These are phyloP conservation scores for Isoetes engelmannii DNA, from an alignment of 83 land plant species.

Conservation along the genomic window DNA sequence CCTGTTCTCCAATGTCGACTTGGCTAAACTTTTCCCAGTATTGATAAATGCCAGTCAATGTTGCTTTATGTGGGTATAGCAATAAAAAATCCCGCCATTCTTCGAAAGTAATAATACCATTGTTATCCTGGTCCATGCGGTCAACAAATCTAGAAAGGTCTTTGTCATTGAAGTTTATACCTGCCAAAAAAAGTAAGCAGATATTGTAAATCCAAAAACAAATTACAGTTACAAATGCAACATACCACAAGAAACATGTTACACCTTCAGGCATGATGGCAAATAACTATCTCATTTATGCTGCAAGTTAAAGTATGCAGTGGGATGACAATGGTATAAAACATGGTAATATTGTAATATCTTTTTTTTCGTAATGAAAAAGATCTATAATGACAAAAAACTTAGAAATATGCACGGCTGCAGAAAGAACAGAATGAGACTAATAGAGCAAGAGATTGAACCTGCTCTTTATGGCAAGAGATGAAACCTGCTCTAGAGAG, in stretches of 20 bases:
- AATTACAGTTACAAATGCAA: no score
- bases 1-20: conserved; percentile 89
- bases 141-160: conserved; percentile 76
- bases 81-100: conserved; percentile 94
- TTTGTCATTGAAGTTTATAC: conserved; percentile 63
- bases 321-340: background rate
- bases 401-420: no score
- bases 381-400: no score
- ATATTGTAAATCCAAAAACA: background rate
- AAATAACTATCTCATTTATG: no score
- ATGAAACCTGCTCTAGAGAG: conserved; percentile 59
- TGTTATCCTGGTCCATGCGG: conserved; percentile 79
- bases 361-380: no score
- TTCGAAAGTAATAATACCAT: conserved; percentile 82
- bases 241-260: no score
- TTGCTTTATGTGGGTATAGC: conserved; percentile 77
- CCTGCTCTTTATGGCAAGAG: background rate
- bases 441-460: no score
- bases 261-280: no score
- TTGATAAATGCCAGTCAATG: conserved; percentile 71
- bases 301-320: no score
- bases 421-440: no score
- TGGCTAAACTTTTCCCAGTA: conserved; percentile 80
- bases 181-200: conserved; percentile 29
- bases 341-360: no score